Conservation (phyloP, 2,329 filamentous ascomycete species). For the Fusarium coffeatum region DNA sequence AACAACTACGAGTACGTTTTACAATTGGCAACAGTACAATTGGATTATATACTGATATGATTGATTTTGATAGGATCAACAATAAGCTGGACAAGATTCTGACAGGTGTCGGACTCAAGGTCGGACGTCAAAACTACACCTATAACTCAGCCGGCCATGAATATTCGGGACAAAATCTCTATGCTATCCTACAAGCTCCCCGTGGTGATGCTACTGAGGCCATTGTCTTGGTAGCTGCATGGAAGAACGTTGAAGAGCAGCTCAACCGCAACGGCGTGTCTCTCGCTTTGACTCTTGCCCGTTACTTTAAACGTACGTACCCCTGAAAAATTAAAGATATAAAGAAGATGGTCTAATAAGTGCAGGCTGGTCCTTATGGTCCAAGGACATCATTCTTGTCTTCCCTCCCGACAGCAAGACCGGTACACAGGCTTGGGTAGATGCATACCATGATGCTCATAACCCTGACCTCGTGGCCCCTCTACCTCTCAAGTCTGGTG, state of each 20-base stretch:
- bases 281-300: conserved; percentile 84
- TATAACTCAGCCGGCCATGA: conserved; percentile 82
- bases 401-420: conserved; percentile 89
- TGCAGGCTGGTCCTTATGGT: conserved; percentile 93
- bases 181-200: conserved; percentile 92
- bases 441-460: conserved; percentile 95
- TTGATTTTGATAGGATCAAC: conserved; percentile 63
- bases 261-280: conserved; percentile 90
- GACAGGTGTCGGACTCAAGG: conserved; percentile 83
- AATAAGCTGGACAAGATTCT: conserved; percentile 81
- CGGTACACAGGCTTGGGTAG: conserved; percentile 95
- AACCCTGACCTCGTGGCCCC: conserved; percentile 75
- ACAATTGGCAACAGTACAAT: not conserved
- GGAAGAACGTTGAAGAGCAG: conserved; percentile 82
- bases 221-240: conserved; percentile 90
- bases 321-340: not conserved
- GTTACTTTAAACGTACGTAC: conserved; percentile 86
- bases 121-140: conserved; percentile 86
- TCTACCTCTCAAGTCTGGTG: conserved; percentile 89
- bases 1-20: conserved; percentile 64
- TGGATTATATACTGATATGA: not conserved
- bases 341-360: conserved; percentile 31
- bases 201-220: conserved; percentile 97
- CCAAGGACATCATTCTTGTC: conserved; percentile 96
- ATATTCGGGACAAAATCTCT: conserved; percentile 87